Base-by-base conservation (phyloP, 148 eudicot genomes). In the Bassia scoparia region DNA sequence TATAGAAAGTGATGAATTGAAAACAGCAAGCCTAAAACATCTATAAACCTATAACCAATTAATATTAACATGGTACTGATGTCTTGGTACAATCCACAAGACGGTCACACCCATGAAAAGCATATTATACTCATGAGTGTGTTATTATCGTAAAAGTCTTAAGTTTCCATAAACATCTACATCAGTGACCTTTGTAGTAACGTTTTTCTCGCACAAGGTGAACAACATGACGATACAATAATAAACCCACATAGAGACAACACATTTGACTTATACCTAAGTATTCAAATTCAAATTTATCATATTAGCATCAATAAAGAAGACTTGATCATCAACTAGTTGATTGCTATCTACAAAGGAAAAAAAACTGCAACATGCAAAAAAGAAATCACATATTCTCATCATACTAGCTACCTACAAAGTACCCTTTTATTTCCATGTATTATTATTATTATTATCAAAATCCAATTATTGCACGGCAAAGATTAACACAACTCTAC, bases 71-170 rank as follows among this genome's bases (percentile, higher is more conserved):
- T 2, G 69, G 43, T 26, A 23, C 4, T 66, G 53, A 14, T 66
- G 69, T 66, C 69, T 13, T 66, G 26, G 53, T 66, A 66, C 53
- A 66, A 66, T 23, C 69, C 52, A 43, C n/a, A n/a, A n/a, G n/a
- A n/a, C n/a, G n/a, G n/a, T 43, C 69, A 66, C 53, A 66, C 53
- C 30, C 69, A 14, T 26, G 17, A 24, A 66, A 65, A 41, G n/a
- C n/a, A n/a, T n/a, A 64, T 30, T 20, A 64, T 13, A 33, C 48
- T 23, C 38, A 37, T 4, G 31, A 37, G 49, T 64, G 29, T 64
- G 30, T 64, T 64, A 34, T 30, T 3, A 8, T 37, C 41, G 41
- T 37, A 61, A 1, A 20, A 37, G n/a, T 27, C 20, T 12, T 15
- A 30, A 27, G 2, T 2, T 48, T 7, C 8, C 18, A 50, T 2